Evolutionary conservation across 257 asterid species (phyloP).

Genomic region (Fraxinus cuspidata): DNA sequence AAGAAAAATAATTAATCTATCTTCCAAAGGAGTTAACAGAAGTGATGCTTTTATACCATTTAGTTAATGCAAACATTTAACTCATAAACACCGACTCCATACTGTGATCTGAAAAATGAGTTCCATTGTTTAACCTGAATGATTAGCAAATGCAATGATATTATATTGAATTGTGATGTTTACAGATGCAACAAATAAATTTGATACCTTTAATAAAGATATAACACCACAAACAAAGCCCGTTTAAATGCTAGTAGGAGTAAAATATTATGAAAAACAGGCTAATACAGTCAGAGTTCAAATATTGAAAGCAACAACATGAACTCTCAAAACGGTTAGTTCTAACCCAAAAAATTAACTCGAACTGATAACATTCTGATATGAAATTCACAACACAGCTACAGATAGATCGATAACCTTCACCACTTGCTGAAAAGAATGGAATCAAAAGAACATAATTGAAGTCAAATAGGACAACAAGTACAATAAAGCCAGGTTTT

Average conservation of each 20-base stretch:
- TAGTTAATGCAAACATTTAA: background rate
- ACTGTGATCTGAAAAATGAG: background rate
- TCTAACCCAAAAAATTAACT: background rate
- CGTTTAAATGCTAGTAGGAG: background rate
- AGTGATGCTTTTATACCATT: background rate
- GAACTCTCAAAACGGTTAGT: background rate
- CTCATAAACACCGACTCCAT: background rate
- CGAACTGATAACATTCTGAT: background rate
- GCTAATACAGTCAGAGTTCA: background rate
- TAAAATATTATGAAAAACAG: background rate
- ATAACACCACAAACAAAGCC: background rate
- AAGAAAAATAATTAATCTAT: background rate
- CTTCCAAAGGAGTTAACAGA: background rate
- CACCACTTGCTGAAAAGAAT: background rate
- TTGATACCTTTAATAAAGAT: background rate
- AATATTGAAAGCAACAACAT: background rate
- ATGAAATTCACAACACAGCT: background rate
- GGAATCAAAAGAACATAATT: background rate
- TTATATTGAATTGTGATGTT: background rate
- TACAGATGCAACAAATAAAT: background rate
- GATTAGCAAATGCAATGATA: background rate
- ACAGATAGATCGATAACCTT: background rate
- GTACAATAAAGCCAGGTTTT: background rate
- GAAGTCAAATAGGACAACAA: background rate
- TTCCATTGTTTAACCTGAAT: background rate